These are phyloP conservation scores for Hypoxylon sp. DNA, from an alignment of 2,329 filamentous ascomycete species.

Conservation along the genomic window DNA sequence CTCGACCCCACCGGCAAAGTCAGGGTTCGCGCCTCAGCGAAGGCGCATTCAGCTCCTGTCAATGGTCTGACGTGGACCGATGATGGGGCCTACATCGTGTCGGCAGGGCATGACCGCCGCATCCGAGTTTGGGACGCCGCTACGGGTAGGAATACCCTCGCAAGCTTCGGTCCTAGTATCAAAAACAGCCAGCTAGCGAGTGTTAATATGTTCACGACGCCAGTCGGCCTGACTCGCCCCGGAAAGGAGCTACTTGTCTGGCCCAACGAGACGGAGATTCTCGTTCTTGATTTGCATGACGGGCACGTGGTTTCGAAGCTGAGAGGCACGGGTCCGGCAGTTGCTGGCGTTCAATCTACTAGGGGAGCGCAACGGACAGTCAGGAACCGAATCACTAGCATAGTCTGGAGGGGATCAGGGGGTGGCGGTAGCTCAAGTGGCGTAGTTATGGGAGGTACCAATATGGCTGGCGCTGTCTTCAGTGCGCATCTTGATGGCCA, in stretches of 20 bases:
- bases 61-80: conserved; percentile 90
- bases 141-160: conserved; percentile 87
- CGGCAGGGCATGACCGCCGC: conserved; percentile 84
- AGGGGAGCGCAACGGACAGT: conserved; percentile 69
- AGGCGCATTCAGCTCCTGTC: conserved; percentile 84
- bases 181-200: conserved; percentile 78
- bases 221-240: conserved; percentile 69
- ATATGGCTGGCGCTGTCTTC: conserved; percentile 73
- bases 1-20: conserved; percentile 56
- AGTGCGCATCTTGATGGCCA: conserved; percentile 88
- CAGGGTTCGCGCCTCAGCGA: conserved; percentile 63
- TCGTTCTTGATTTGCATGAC: conserved; percentile 84
- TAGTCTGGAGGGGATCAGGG: conserved; percentile 78
- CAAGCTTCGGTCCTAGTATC: conserved; percentile 86
- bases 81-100: conserved; percentile 82
- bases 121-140: conserved; percentile 89
- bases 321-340: conserved; percentile 72
- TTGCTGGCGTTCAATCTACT: conserved; percentile 61
- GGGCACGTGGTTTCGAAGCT: conserved; percentile 81
- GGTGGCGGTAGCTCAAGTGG: conserved; percentile 72
- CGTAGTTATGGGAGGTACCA: conserved; percentile 72
- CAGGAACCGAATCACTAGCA: conserved; percentile 77
- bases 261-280: conserved; percentile 84
- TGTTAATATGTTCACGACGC: conserved; percentile 74
- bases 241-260: conserved; percentile 81